Evolutionary conservation across 2,329 filamentous ascomycete genomes (phyloP).

Genomic region (Alternaria triticimaculans): DNA sequence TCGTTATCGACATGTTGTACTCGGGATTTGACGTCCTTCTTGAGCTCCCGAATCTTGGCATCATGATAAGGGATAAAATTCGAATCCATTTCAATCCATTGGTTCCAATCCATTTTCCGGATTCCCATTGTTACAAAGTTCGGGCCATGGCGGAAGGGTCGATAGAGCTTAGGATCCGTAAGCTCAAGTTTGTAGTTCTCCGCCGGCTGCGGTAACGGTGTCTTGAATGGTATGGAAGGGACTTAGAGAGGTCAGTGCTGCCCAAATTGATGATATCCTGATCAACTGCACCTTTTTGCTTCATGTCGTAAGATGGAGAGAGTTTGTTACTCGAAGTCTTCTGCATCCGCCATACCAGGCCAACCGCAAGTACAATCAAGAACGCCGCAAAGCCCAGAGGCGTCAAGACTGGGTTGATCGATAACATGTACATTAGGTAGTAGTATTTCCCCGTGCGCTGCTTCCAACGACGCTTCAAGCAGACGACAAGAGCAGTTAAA

Average conservation of each 20-base stretch:
- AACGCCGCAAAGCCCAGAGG: neutral
- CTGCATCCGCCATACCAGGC: neutral
- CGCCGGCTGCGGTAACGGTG: neutral
- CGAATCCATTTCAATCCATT: constrained; percentile 7
- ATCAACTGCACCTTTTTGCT: neutral
- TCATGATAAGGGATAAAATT: constrained; percentile 3
- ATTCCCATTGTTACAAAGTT: neutral
- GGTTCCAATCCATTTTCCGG: constrained; percentile 1
- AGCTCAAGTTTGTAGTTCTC: neutral
- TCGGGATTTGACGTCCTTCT: neutral
- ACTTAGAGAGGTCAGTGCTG: neutral
- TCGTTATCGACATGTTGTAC: neutral
- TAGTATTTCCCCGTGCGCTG: neutral
- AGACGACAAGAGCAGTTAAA: neutral
- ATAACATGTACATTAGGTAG: neutral
- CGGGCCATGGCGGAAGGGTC: neutral
- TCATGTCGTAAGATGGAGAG: neutral
- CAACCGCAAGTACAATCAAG: neutral
- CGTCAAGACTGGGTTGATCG: neutral
- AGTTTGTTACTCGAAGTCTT: neutral
- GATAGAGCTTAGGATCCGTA: neutral
- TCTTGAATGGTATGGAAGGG: neutral
- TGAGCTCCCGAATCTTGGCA: neutral
- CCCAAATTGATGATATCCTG: neutral
- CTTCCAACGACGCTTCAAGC: neutral